Base-by-base conservation (phyloP, 1,284 basidiomycete genomes). In the Lignosus rhinocerotis region DNA sequence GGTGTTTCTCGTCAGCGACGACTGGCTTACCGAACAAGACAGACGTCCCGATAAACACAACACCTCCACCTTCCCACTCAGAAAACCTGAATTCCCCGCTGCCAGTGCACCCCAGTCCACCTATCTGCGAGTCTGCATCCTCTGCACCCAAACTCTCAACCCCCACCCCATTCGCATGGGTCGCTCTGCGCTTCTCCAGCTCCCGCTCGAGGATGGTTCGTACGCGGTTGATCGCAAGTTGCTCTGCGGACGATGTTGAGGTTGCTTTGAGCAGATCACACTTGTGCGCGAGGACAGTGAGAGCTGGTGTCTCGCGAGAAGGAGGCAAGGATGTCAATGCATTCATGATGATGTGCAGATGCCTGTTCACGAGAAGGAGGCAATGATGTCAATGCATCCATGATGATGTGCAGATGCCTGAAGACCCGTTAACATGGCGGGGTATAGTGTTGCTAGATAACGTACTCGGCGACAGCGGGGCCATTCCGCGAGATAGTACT, bases 31-130 rank as follows among this genome's bases (percentile, higher is more conserved):
- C 76, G n/a, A 78, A 72, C 38, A 73, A 74, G 25, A 83, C 77
- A 57, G 80, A 88, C 0, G 83, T 87, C 33, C 82, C 87, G 39
- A 85, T 63, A 67, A 92, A 88, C 1, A 74, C 70, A 16, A 92
- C 75, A 31, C 90, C 85, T 8, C 91, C 90, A 2, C 88, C 90
- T 65, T 92, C 90, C 90, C 90, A 93, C 47, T 87, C 82, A 3
- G 78, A 78, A 67, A 93, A 92, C 64, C 76, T 83, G 76, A 92
- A 92, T 17, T 74, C 67, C 0, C 78, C 79, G 10, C 76, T 79
- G 8, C 69, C 72, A 7, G 60, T 56, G 56, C 69, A 71, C 53
- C 71, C 71, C 54, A 73, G 59, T 9, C 70, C 70, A 5, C 69
- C 67, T 34, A 71, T 25, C 61, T 71, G 70, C 6, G 70, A 66